phyloP scores from a whole-genome alignment of 257 asterid species.

The Linderniella brevidens region DNA sequence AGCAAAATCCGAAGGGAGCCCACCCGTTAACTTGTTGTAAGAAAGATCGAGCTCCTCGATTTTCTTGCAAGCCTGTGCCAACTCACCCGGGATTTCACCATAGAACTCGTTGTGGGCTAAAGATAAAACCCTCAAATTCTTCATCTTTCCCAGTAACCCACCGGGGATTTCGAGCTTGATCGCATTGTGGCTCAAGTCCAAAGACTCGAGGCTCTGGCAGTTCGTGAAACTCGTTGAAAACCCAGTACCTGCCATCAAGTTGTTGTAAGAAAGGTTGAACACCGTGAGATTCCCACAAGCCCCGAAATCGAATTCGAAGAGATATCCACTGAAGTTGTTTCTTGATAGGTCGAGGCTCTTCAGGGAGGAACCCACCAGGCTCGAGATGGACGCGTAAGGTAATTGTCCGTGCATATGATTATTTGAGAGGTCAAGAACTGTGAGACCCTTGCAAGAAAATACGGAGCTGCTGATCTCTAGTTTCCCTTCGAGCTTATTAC shows the following conservation, averaged over 20 bases:
- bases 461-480: constrained; percentile 17
- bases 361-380: constrained; percentile 17
- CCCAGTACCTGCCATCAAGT: constrained; percentile 27
- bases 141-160: constrained; percentile 26
- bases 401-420: constrained; percentile 32
- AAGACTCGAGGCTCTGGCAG: constrained; percentile 41
- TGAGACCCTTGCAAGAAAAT: constrained; percentile 39
- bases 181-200: constrained; percentile 43
- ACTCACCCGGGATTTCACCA: constrained; percentile 51
- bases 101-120: constrained; percentile 38
- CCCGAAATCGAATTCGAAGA: constrained; percentile 31
- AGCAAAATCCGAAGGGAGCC: constrained; percentile 37
- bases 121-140: constrained; percentile 29
- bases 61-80: constrained; percentile 35
- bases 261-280: constrained; percentile 46
- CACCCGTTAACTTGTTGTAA: constrained; percentile 39
- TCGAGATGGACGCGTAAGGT: constrained; percentile 19
- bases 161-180: constrained; percentile 44
- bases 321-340: constrained; percentile 48
- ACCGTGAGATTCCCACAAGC: constrained; percentile 32
- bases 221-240: constrained; percentile 35
- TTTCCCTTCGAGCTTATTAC: constrained; percentile 38
- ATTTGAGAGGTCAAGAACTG: constrained; percentile 26
- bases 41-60: constrained; percentile 79
- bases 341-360: constrained; percentile 40